phyloP scores from a whole-genome alignment of 306 rosid genomes.

The Luffa acutangula region DNA sequence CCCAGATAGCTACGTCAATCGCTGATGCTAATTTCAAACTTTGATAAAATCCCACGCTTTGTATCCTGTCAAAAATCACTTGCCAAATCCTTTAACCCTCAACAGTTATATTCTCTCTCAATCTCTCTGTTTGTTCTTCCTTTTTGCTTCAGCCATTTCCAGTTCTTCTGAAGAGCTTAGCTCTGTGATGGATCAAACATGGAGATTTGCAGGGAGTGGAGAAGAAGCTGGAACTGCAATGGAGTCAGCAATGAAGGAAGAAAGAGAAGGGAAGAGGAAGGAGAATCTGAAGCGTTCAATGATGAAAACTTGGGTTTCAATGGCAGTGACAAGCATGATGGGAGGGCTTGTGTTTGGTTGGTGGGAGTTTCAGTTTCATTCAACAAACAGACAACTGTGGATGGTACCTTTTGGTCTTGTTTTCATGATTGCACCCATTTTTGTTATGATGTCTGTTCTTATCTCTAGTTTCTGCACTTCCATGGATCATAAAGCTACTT shows the following conservation, averaged over 20 bases:
- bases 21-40: not conserved
- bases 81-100: not conserved
- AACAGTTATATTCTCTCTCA: not conserved
- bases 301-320: not conserved
- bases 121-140: not conserved
- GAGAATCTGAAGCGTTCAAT: not conserved
- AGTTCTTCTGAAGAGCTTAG: not conserved
- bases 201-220: not conserved
- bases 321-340: constrained; percentile 27
- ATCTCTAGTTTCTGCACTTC: constrained; percentile 24
- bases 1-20: not conserved
- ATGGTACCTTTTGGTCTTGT: constrained; percentile 87
- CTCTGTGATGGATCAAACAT: not conserved
- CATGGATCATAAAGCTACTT: not conserved
- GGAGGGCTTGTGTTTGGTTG: constrained; percentile 55
- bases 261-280: not conserved
- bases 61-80: not conserved
- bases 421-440: constrained; percentile 49
- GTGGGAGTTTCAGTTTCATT: constrained; percentile 59
- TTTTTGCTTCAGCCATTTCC: not conserved
- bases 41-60: constrained; percentile 3
- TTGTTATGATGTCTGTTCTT: constrained; percentile 41
- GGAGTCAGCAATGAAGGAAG: constrained; percentile 2
- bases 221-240: not conserved
- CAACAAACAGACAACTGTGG: constrained; percentile 58